Percentiles rank a stretch among this genome's conserved stretches.
Conservation (phyloP, 176 grass and related monocot species). For the Otatea glauca region DNA sequence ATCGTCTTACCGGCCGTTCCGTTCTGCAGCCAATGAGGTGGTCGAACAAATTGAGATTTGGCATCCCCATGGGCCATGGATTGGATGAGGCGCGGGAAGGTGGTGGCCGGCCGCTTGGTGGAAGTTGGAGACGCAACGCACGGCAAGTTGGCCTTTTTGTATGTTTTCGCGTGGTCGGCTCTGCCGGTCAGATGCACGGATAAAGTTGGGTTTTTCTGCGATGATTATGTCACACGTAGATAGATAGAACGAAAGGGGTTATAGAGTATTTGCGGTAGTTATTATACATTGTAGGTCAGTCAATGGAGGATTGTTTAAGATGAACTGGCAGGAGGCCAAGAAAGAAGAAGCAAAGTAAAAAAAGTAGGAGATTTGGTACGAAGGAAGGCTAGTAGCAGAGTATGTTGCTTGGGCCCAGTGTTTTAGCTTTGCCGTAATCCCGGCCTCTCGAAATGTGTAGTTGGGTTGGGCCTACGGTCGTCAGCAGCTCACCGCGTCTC, state of each 20-base stretch:
- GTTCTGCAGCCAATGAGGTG: neutral
- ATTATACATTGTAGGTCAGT: neutral
- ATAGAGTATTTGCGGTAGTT: neutral
- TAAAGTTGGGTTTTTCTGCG: neutral
- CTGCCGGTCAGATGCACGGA: conserved; percentile 17
- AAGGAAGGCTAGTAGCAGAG: neutral
- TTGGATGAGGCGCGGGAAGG: conserved; percentile 29
- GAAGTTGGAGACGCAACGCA: no score
- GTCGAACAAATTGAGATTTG: neutral
- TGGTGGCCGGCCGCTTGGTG: neutral
- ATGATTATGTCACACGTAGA: neutral
- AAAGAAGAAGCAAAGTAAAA: neutral
- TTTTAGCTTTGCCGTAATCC: neutral
- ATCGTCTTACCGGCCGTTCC: neutral
- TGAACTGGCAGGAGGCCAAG: neutral
- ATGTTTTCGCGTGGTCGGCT: conserved; percentile 5
- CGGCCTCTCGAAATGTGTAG: neutral
- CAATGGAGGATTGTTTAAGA: neutral
- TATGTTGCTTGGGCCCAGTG: neutral
- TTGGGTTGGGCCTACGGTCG: neutral
- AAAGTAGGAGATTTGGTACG: neutral
- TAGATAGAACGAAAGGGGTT: neutral
- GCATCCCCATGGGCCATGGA: neutral
- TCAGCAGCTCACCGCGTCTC: neutral
- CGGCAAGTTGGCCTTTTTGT: neutral